These are phyloP conservation scores for Penicillium sp. DNA, from an alignment of 2,329 filamentous ascomycete species.

Conservation along the genomic window DNA sequence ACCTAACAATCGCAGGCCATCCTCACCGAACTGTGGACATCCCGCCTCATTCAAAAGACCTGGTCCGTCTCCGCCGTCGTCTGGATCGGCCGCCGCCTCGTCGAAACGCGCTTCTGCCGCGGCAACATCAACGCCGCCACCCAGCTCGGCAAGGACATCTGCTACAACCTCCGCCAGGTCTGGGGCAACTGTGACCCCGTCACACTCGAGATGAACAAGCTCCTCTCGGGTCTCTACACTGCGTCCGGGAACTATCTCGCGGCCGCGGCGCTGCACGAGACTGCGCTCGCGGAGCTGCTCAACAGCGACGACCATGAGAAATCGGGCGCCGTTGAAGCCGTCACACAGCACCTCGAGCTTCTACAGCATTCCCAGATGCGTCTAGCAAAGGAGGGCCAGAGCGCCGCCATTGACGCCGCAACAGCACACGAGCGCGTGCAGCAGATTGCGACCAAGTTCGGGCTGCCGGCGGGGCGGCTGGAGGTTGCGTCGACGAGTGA, in stretches of 20 bases:
- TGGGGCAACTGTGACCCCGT: slow-evolving; percentile 55
- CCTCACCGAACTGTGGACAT: slow-evolving; percentile 53
- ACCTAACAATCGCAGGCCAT: slow-evolving; percentile 30
- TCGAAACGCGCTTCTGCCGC: slow-evolving; percentile 58
- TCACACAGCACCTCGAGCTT: slow-evolving; percentile 37
- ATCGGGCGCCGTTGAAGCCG: slow-evolving; percentile 27
- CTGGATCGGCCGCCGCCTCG: slow-evolving; percentile 58
- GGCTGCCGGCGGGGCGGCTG: slow-evolving; percentile 30
- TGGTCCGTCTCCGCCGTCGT: slow-evolving; percentile 55
- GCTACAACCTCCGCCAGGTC: slow-evolving; percentile 60
- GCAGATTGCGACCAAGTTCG: slow-evolving; percentile 36
- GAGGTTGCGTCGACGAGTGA: slow-evolving; percentile 26
- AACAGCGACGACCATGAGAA: slow-evolving; percentile 32
- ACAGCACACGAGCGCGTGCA: slow-evolving; percentile 33
- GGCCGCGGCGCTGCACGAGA: slow-evolving; percentile 38
- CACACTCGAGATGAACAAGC: slow-evolving; percentile 55
- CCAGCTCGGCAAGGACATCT: slow-evolving; percentile 58
- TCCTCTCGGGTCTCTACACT: slow-evolving; percentile 58
- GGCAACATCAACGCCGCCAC: slow-evolving; percentile 51
- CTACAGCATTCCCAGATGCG: slow-evolving; percentile 35
- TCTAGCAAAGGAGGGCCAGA: slow-evolving; percentile 26
- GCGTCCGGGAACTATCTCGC: slow-evolving; percentile 38
- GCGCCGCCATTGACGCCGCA: slow-evolving; percentile 22
- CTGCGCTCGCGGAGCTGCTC: slow-evolving; percentile 35
- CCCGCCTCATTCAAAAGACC: slow-evolving; percentile 50